These are phyloP conservation scores for Podospora pseudopauciseta DNA, from an alignment of 495 filamentous ascomycete species.

Conservation along the genomic window DNA sequence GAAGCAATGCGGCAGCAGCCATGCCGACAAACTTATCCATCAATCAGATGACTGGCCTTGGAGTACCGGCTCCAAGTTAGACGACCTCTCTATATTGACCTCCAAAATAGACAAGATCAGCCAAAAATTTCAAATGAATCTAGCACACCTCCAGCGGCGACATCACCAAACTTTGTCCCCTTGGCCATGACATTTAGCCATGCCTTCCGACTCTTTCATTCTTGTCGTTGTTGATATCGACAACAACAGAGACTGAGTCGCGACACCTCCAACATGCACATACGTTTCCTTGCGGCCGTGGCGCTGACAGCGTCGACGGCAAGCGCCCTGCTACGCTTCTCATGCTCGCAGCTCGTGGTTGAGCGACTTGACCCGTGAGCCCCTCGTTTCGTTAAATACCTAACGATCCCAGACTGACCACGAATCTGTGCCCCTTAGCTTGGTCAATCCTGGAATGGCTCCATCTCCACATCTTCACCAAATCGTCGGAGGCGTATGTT, in stretches of 20 bases:
- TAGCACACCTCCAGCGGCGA: background rate
- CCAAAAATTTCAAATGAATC: background rate
- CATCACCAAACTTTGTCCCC: background rate
- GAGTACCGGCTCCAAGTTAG: background rate
- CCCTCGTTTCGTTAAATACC: background rate
- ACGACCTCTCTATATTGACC: background rate
- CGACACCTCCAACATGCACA: background rate
- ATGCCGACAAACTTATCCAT: background rate
- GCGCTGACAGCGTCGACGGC: constrained; percentile 1
- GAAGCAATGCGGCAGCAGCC: background rate
- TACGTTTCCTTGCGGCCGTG: background rate
- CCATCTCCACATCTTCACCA: constrained; percentile 30
- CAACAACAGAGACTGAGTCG: background rate
- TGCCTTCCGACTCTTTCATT: background rate
- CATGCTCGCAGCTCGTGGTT: constrained; percentile 13
- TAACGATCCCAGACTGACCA: background rate
- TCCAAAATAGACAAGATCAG: background rate
- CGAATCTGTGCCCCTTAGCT: constrained; percentile 3
- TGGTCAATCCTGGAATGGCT: constrained; percentile 24
- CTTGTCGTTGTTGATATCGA: background rate
- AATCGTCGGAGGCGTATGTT: constrained; percentile 24
- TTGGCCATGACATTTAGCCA: background rate
- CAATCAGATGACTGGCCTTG: background rate
- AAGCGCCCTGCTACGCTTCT: constrained; percentile 10
- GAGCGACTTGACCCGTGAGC: constrained; percentile 12